Evolutionary conservation across 129 eudicot species (phyloP), one percentile per base, ranked within the genome.

Genomic region (Smallanthus sonchifolius): DNA sequence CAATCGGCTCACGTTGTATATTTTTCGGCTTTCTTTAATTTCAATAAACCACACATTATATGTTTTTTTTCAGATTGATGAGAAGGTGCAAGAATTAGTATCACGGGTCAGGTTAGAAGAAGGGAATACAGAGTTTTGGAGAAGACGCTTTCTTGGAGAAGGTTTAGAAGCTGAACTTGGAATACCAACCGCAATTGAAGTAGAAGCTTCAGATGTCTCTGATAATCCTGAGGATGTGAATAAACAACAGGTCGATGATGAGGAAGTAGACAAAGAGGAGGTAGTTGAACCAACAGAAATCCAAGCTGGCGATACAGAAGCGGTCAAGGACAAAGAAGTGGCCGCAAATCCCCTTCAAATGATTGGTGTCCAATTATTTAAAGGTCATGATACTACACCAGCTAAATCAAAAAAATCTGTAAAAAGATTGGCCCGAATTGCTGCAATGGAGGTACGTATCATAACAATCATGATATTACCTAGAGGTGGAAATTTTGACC

Each of bases 61-160:
- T 45, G 39, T 8, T 10, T 39, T 77, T 11, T 65, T 28, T 43
- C 83, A 94, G 98, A 79, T 88, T 48, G 97, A 94, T 80, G 98
- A 85, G 80, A 97, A 94, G 82, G 63, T 94, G 61, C 95, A 94
- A 67, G 97, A 86, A 45, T 67, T 94, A 52, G 84, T 94, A 14
- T 88, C 96, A 32, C 86, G 98, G 56, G 90, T 94, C 34, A 88
- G 83, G 73, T 76, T 90, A 67, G 77, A 94, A 73, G 97, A 94
- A 79, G 98, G 98, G 69, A 86, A 94, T 67, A 94, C 98, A 42
- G 98, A 94, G 79, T 94, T 90, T 87, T 94, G 96, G 95, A 94
- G 79, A 72, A 78, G 82, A 10, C 89, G 98, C 51, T 94, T 94
- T 80, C 96, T 94, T 70, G 97, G 96, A 65, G 98, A 90, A 82